Conservation (phyloP, 768 basidiomycete species). For the Leucocoprinus sp. region DNA sequence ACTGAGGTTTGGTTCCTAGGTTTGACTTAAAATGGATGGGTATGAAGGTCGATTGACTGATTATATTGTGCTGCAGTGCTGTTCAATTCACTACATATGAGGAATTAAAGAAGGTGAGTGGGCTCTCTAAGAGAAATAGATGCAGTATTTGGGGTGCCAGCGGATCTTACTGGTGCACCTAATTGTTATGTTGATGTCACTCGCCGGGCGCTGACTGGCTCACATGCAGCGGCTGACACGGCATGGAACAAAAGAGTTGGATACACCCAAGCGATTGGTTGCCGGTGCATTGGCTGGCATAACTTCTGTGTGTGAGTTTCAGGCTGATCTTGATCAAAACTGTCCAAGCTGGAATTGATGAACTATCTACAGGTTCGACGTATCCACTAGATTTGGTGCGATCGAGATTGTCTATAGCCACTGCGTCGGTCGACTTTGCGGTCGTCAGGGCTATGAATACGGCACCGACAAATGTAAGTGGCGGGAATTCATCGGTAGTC, state of each 20-base stretch:
- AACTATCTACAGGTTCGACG: slow-evolving; percentile 52
- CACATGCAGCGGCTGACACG: slow-evolving; percentile 54
- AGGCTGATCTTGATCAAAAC: background rate
- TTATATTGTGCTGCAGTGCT: slow-evolving; percentile 37
- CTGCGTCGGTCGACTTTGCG: slow-evolving; percentile 47
- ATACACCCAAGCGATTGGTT: slow-evolving; percentile 79
- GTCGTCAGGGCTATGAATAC: slow-evolving; percentile 12
- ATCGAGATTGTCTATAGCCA: slow-evolving; percentile 87
- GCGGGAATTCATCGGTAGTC: slow-evolving; percentile 16
- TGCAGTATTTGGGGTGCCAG: background rate
- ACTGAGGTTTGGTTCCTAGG: slow-evolving; percentile 8
- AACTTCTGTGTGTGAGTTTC: slow-evolving; percentile 78
- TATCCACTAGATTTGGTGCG: slow-evolving; percentile 94
- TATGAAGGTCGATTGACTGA: background rate
- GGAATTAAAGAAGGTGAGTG: slow-evolving; percentile 75
- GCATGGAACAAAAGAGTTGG: slow-evolving; percentile 65
- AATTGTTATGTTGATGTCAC: no score
- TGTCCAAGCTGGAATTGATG: no score
- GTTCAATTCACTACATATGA: slow-evolving; percentile 88
- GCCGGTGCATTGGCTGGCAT: slow-evolving; percentile 92
- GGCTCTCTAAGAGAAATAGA: background rate
- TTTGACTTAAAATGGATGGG: background rate
- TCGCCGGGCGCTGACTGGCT: background rate
- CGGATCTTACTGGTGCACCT: background rate
- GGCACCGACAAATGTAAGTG: slow-evolving; percentile 20